Evolutionary conservation across 345 rosid species (phyloP), one percentile per base, ranked within the genome.

Genomic region (Brassica nigra): DNA sequence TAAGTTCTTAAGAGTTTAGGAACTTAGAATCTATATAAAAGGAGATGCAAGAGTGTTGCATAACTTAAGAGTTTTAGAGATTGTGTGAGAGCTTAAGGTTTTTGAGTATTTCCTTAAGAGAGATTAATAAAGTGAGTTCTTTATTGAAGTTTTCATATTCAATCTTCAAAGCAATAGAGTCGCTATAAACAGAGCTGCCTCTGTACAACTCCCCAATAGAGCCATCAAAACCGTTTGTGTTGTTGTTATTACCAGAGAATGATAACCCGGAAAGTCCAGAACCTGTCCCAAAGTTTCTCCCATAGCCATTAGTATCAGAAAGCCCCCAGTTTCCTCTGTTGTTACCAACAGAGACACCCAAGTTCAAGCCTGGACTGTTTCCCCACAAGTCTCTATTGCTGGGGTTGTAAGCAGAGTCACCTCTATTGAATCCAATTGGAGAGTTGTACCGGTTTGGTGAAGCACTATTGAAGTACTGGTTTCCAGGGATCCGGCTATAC

Each of bases 351-450:
- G 91, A 88, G 67, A 79, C 87, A 66, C 93, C 90, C 49, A 86
- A 86, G 77, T 78, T 89, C 76, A 90, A 88, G 68, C 78, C 86
- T 23, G 90, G 90, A 83, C 88, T 89, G 85, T 84, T 91, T 85
- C 94, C 98, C 98, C 98, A 93, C 59, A 92, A 86, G 82, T 87
- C 90, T 64, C 93, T 83, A 72, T 85, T 72, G 73, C 81, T 76
- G 54, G 89, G 81, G 83, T 87, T 89, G 74, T 90, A 84, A 80
- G 83, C 83, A 67, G 94, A 84, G 31, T 76, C 88, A 70, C 93
- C 88, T 76, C 92, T 86, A 20, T 81, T 82, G 78, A 84, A 89
- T 33, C 96, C 94, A 18, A 95, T 84, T 6, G 97, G 96, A 79
- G 88, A 91, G 73, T 49, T 88, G 73, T 81, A 88, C 73, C 96